Conservation (phyloP, 2,329 filamentous ascomycete species). For the Microthyrium microscopicum region DNA sequence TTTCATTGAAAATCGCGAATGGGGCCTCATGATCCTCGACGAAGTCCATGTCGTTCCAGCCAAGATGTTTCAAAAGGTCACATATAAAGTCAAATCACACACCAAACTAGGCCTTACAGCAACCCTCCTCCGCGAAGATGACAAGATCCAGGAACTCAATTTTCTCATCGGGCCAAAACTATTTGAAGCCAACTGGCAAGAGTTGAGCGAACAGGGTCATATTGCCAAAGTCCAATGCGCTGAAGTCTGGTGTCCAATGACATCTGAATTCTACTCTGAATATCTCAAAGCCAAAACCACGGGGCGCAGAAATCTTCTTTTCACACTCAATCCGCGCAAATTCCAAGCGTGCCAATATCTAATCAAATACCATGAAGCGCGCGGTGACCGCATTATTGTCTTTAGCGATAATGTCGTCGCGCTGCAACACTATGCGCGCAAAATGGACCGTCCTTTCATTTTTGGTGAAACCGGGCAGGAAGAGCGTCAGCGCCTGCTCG, state of each 20-base stretch:
- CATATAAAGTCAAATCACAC: constrained; percentile 82
- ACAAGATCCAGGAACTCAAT: constrained; percentile 95
- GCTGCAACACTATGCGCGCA: constrained; percentile 67
- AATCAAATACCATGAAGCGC: constrained; percentile 92
- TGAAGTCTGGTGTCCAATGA: constrained; percentile 99
- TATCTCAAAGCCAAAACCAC: constrained; percentile 55
- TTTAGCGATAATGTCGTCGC: constrained; percentile 97
- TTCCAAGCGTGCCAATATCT: constrained; percentile 95
- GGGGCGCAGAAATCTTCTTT: constrained; percentile 53
- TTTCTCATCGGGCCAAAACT: constrained; percentile 95
- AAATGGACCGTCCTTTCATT: constrained; percentile 75
- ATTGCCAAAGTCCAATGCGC: constrained; percentile 96
- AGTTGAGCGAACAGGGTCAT: constrained; percentile 88
- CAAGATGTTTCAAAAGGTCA: constrained; percentile 90
- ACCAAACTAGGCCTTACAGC: constrained; percentile 90
- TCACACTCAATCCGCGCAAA: constrained; percentile 95
- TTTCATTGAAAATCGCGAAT: constrained; percentile 75
- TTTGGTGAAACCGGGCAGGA: constrained; percentile 74
- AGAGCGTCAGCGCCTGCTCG: constrained; percentile 72
- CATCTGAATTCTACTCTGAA: constrained; percentile 91
- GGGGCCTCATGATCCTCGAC: constrained; percentile 92
- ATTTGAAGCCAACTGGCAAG: constrained; percentile 99
- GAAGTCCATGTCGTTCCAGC: constrained; percentile 97
- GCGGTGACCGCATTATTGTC: constrained; percentile 95
- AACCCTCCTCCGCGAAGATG: constrained; percentile 85